Percentiles rank a stretch among this genome's conserved stretches.
Conservation (phyloP, 1,284 basidiomycete species). For the Thecaphora thlaspeos region DNA sequence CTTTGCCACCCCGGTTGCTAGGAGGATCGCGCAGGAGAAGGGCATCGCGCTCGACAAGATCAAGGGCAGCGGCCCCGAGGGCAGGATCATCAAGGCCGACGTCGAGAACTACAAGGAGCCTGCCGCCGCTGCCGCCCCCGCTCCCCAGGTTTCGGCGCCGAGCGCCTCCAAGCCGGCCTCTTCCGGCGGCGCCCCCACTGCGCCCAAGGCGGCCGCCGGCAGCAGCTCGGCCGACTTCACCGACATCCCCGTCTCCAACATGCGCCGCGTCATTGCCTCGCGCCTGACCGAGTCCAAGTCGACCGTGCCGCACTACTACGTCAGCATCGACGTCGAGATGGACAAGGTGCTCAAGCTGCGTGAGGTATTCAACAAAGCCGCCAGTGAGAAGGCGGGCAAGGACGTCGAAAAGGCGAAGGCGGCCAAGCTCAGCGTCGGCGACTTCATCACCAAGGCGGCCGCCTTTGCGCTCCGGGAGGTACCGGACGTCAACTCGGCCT, state of each 20-base stretch:
- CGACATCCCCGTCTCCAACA: slow-evolving; percentile 88
- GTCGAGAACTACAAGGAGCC: slow-evolving; percentile 74
- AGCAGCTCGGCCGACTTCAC: slow-evolving; percentile 69
- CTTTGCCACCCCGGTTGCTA: slow-evolving; percentile 91
- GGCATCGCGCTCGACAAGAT: slow-evolving; percentile 87
- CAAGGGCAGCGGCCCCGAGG: slow-evolving; percentile 90
- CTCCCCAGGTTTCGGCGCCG: slow-evolving; percentile 4
- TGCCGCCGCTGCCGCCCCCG: slow-evolving; percentile 30
- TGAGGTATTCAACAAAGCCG: slow-evolving; percentile 83
- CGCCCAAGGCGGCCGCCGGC: slow-evolving; percentile 18
- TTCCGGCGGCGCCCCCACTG: slow-evolving; percentile 19
- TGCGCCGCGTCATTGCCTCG: slow-evolving; percentile 87
- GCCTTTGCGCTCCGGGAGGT: slow-evolving; percentile 88
- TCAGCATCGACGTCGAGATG: slow-evolving; percentile 95
- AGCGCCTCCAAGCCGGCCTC: slow-evolving; percentile 20
- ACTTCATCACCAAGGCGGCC: slow-evolving; percentile 95
- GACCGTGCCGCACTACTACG: slow-evolving; percentile 94
- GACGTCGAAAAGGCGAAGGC: slow-evolving; percentile 70
- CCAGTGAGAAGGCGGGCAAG: slow-evolving; percentile 45
- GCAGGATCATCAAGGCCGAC: slow-evolving; percentile 89
- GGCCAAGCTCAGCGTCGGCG: slow-evolving; percentile 90
- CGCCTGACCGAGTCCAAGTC: slow-evolving; percentile 91
- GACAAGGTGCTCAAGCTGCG: slow-evolving; percentile 91
- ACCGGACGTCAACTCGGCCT: slow-evolving; percentile 95
- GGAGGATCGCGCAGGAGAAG: slow-evolving; percentile 91